Evolutionary conservation across 805 yeast species (phyloP).

Genomic region (Cyberlindnera veronae): DNA sequence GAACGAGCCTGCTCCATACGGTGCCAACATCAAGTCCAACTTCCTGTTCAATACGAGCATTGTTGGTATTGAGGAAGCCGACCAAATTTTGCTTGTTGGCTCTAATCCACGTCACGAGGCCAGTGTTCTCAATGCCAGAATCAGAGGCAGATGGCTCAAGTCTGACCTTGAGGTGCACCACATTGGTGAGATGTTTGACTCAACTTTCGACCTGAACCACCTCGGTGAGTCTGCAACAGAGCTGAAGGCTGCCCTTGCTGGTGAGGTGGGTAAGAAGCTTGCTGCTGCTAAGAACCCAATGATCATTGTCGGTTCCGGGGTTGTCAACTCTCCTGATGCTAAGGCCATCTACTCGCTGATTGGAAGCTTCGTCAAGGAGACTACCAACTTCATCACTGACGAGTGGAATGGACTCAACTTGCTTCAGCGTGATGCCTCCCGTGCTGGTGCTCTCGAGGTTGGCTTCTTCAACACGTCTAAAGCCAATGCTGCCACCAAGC

Average conservation of each 20-base stretch:
- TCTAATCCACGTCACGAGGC: slow-evolving; percentile 91
- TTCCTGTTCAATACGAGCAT: slow-evolving; percentile 78
- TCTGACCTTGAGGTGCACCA: slow-evolving; percentile 63
- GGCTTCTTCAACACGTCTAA: slow-evolving; percentile 55
- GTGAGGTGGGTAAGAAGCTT: slow-evolving; percentile 66
- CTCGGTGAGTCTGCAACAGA: slow-evolving; percentile 59
- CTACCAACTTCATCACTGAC: slow-evolving; percentile 56
- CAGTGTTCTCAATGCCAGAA: slow-evolving; percentile 79
- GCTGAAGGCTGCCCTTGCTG: slow-evolving; percentile 56
- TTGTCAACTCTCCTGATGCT: slow-evolving; percentile 64
- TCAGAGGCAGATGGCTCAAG: slow-evolving; percentile 77
- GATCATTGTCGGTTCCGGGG: slow-evolving; percentile 79
- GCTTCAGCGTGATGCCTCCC: slow-evolving; percentile 82
- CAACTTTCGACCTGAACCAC: slow-evolving; percentile 64
- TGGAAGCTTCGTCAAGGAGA: slow-evolving; percentile 54
- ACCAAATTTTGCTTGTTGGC: slow-evolving; percentile 74
- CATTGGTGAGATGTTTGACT: slow-evolving; percentile 73
- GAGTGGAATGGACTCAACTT: slow-evolving; percentile 82
- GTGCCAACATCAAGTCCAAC: slow-evolving; percentile 73
- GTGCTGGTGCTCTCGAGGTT: slow-evolving; percentile 81
- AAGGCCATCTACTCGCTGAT: slow-evolving; percentile 55
- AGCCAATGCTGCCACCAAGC: slow-evolving; percentile 42
- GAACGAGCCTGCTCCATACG: slow-evolving; percentile 55
- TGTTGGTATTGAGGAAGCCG: slow-evolving; percentile 79
- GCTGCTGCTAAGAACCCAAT: slow-evolving; percentile 67